phyloP scores from a whole-genome alignment of 2,329 filamentous ascomycete species.

The Nemania diffusa region DNA sequence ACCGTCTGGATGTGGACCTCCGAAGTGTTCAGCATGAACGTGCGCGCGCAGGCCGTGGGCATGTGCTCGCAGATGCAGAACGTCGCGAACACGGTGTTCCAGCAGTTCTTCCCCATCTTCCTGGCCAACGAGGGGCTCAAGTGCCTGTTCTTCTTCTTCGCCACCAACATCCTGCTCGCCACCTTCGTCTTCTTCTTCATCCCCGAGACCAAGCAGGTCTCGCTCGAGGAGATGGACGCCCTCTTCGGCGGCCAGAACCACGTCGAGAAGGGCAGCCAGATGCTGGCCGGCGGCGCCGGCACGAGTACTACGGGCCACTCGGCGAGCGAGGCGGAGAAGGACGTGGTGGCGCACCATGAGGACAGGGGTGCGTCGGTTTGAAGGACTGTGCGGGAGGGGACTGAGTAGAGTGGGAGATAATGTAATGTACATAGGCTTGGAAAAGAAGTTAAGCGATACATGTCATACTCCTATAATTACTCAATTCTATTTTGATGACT shows the following conservation, averaged over 20 bases:
- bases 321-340: slow-evolving; percentile 36
- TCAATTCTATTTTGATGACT: neutral
- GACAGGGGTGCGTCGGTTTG: slow-evolving; percentile 15
- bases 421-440: slow-evolving; percentile 6
- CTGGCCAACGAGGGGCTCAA: slow-evolving; percentile 64
- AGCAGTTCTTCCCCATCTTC: slow-evolving; percentile 77
- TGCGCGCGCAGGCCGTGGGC: slow-evolving; percentile 75
- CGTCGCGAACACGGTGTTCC: slow-evolving; percentile 73
- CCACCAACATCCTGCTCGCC: slow-evolving; percentile 59
- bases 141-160: slow-evolving; percentile 56
- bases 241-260: slow-evolving; percentile 68
- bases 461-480: neutral
- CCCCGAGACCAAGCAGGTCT: slow-evolving; percentile 62
- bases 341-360: slow-evolving; percentile 16
- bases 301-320: slow-evolving; percentile 26
- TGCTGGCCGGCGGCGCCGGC: slow-evolving; percentile 47
- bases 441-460: neutral
- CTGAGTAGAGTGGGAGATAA: neutral
- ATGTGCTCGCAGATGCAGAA: slow-evolving; percentile 72
- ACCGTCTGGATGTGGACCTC: slow-evolving; percentile 78
- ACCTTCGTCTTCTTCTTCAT: slow-evolving; percentile 62
- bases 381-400: neutral
- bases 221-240: slow-evolving; percentile 66
- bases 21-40: slow-evolving; percentile 76
- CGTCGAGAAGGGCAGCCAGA: slow-evolving; percentile 62